Base-by-base conservation (phyloP, 768 basidiomycete species). In the Austroboletus eburneus region DNA sequence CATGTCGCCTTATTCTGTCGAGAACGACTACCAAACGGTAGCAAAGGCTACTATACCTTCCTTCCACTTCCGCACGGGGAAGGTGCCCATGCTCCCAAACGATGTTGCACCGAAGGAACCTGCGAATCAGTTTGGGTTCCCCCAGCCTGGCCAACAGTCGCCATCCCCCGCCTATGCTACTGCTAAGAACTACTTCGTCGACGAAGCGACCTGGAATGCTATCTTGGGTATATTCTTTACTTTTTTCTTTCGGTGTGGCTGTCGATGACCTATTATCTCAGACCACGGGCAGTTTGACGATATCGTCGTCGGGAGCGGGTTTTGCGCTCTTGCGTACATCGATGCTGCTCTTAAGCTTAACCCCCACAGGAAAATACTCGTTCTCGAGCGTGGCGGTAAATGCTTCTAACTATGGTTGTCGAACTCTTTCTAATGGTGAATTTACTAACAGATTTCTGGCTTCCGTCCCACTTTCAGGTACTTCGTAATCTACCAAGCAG, bases 301-400 rank as follows among this genome's bases (percentile, higher is more conserved):
- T 25, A 43, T 52, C 24, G 48, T 52, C 12, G 20, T 41, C 17
- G 51, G 51, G 18, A 52, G 47, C 14, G 48, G 51, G 16, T 45
- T 39, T 42, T 52, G 51, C 14, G 53, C 55, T 21, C 55, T 57
- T 23, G 55, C 55, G 4, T 57, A 57, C 42, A 45, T 57, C 24
- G 53, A 50, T 24, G 34, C 32, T 10, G 50, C 55, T n/a, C 55
- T 57, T 17, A 13, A 45, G 29, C 17, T 50, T 32, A 22, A 57
- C 17, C 55, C 55, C 10, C 38, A 30, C 32, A 37, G 55, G 34
- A 45, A 36, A 43, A 57, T 57, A 18, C 55, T 57, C 35, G 42
- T 57, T 9, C 50, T 49, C 17, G 55, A 57, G 30, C 48, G 55
- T 18, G 44, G 56, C 27, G 43, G 50, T 43, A 23, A 39, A 7